Evolutionary conservation across 257 asterid genomes (phyloP), one percentile per base, ranked within the genome.

Genomic region (Solanum lycopersicoides): DNA sequence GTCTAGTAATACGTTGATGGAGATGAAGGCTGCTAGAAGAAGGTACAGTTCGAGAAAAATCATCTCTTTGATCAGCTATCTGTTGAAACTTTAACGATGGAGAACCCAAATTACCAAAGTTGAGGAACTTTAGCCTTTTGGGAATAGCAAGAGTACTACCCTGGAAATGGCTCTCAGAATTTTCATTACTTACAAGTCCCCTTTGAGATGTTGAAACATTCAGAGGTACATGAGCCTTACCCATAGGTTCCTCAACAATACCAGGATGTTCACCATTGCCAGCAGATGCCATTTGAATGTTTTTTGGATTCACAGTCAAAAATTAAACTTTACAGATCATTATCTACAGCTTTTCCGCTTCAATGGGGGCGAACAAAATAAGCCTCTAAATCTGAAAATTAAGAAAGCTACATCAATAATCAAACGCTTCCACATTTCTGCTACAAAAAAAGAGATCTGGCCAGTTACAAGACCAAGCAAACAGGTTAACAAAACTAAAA

Each of bases 41-140:
- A 44, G 96, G 95, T 39, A 96, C 95, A 16, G 91, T 28, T n/a
- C 99, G 98, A 23, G 99, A 96, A 80, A 92, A 86, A 39, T 90
- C 95, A 56, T 94, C 99, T 85, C 89, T 94, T 86, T 89, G 94
- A 72, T 90, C 83, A 10, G 99, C 95, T 35, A 94, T 88, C 72
- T 92, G 93, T 89, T 94, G 95, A 89, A 95, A 95, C 88, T 89
- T 93, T 37, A 88, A 91, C 1, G 98, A 93, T 15, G 97, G 97
- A 3, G 98, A 96, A 47, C 87, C 92, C 87, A 95, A 92, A 65
- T 86, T 92, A 56, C 95, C 94, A 47, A 96, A 88, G 34, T 92
- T 92, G 79, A 89, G 92, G 87, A 94, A 90, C 82, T 89, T 88
- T 71, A 91, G 73, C 88, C 92, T 91, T 80, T 90, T 90, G 37